Evolutionary conservation across 768 basidiomycete genomes (phyloP).

Genomic region (Boletus reticuloceps): DNA sequence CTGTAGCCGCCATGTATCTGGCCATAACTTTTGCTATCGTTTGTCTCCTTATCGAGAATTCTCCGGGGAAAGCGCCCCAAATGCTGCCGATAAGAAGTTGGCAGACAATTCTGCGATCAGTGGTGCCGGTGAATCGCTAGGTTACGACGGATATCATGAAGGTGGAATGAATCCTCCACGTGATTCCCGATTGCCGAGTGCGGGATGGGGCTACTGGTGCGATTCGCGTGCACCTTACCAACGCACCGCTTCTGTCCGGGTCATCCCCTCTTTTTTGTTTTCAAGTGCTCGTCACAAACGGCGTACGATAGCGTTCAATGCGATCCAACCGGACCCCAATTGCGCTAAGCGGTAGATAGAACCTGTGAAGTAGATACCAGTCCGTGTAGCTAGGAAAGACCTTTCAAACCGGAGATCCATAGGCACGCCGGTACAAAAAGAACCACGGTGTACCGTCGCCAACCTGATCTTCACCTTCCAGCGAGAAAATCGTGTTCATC

Average conservation of each 20-base stretch:
- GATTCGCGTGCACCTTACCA: slow-evolving; percentile 7
- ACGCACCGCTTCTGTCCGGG: too few species aligned
- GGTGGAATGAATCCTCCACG: not conserved
- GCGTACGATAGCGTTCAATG: not conserved
- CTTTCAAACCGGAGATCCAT: not conserved
- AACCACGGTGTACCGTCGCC: not conserved
- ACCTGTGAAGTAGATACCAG: not conserved
- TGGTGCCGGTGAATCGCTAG: not conserved
- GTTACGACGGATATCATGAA: not conserved
- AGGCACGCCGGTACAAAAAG: not conserved
- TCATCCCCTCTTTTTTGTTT: not conserved
- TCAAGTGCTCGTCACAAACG: not conserved
- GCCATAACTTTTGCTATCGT: slow-evolving; percentile 1
- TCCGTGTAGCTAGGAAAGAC: slow-evolving; percentile 8
- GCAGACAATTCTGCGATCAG: not conserved
- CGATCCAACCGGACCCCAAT: not conserved
- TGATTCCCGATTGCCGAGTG: not conserved
- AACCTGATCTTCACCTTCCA: not conserved
- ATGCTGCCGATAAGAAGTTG: not conserved
- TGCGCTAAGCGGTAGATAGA: not conserved
- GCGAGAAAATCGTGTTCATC: not conserved
- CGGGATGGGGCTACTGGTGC: not conserved
- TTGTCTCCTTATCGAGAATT: not conserved
- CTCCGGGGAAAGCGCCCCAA: not conserved
- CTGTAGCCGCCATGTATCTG: not conserved